Conservation (phyloP, 1,139 yeast genomes). For the Saccharomyces hybrid region DNA sequence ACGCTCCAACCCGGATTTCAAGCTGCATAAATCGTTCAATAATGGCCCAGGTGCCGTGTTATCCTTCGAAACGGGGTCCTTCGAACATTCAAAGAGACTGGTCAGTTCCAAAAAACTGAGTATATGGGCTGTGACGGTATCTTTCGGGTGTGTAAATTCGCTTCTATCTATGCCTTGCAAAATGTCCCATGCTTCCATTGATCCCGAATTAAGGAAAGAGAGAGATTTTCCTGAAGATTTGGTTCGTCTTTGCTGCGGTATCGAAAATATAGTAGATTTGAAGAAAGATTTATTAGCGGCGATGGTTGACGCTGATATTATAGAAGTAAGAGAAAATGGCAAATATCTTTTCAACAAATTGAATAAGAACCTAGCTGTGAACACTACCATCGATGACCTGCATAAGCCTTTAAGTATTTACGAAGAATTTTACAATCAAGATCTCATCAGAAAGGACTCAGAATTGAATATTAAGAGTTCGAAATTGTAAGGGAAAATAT, state of each 20-base stretch:
- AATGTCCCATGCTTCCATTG: constrained; percentile 97
- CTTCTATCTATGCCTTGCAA: constrained; percentile 86
- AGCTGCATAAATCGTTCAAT: constrained; percentile 68
- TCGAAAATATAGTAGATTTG: constrained; percentile 40
- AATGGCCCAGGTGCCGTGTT: constrained; percentile 86
- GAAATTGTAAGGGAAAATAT: neutral
- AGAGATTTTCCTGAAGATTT: constrained; percentile 89
- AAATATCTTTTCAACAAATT: constrained; percentile 19
- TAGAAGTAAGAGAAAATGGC: constrained; percentile 28
- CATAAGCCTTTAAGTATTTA: constrained; percentile 13
- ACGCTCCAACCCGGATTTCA: constrained; percentile 72
- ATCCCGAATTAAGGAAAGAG: constrained; percentile 75
- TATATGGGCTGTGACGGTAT: constrained; percentile 82
- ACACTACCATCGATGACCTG: constrained; percentile 14
- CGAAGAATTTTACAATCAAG: constrained; percentile 14
- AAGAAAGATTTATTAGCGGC: constrained; percentile 71
- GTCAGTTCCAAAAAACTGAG: constrained; percentile 57
- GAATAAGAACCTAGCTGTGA: constrained; percentile 18
- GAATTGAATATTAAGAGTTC: constrained; percentile 1
- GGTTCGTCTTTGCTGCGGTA: constrained; percentile 82
- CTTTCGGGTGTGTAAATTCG: constrained; percentile 91
- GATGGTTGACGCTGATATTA: constrained; percentile 50
- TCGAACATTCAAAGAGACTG: constrained; percentile 58
- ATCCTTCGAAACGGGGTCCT: constrained; percentile 78
- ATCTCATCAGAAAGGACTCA: neutral